Evolutionary conservation across 148 eudicot species (phyloP).

Genomic region (Spergularia bocconei): DNA sequence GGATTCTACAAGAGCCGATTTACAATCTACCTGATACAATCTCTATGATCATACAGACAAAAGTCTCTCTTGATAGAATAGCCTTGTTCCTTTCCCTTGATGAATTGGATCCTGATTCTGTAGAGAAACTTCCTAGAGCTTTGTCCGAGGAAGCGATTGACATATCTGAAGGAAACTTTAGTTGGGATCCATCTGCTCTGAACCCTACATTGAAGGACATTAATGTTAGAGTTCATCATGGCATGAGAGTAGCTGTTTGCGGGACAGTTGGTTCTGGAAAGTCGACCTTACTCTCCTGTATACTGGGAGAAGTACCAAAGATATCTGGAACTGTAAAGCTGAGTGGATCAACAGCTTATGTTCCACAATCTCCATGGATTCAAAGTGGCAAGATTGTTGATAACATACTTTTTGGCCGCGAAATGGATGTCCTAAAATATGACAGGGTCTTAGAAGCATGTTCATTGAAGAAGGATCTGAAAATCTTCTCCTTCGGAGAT

Average conservation of each 20-base stretch:
- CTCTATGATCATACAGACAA: conserved; percentile 35
- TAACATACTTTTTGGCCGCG: conserved; percentile 45
- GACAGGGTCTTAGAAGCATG: conserved; percentile 53
- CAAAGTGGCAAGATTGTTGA: conserved; percentile 52
- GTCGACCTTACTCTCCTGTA: conserved; percentile 47
- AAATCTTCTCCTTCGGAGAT: conserved; percentile 45
- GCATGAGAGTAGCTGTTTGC: conserved; percentile 32
- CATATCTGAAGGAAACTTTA: conserved; percentile 34
- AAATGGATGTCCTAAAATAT: conserved; percentile 41
- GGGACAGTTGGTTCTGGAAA: conserved; percentile 61
- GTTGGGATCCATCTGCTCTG: conserved; percentile 29
- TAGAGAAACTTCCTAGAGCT: conserved; percentile 32
- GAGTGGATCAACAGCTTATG: conserved; percentile 52
- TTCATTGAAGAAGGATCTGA: conserved; percentile 48
- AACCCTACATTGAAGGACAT: conserved; percentile 27
- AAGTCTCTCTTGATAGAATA: conserved; percentile 41
- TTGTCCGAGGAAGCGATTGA: conserved; percentile 32
- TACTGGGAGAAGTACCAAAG: conserved; percentile 47
- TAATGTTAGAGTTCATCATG: conserved; percentile 30
- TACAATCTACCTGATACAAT: conserved; percentile 33
- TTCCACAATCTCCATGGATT: conserved; percentile 59
- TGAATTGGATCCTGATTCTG: conserved; percentile 26
- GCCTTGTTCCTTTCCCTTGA: conserved; percentile 35
- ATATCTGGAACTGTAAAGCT: conserved; percentile 37
- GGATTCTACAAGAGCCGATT: conserved; percentile 36